Percentiles rank a stretch among this genome's conserved stretches.
These are phyloP conservation scores for Priceomyces fermenticarens DNA, from an alignment of 805 yeast genomes.

Conservation along the genomic window DNA sequence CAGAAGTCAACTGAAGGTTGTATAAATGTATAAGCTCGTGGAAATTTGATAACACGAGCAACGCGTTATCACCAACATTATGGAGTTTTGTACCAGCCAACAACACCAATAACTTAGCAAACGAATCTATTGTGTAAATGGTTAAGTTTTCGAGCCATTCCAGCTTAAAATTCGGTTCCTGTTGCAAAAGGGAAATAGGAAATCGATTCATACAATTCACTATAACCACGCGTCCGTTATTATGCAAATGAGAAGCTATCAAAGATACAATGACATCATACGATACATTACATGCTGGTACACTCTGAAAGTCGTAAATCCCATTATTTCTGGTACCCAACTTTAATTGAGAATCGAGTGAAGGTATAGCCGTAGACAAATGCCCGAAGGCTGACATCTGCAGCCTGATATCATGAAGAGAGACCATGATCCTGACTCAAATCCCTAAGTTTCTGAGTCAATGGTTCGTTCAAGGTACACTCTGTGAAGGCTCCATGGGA, in stretches of 20 bases:
- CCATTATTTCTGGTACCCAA: slow-evolving; percentile 14
- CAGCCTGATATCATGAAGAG: slow-evolving; percentile 26
- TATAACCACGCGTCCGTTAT: slow-evolving; percentile 20
- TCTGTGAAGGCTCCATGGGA: no score
- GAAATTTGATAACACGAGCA: slow-evolving; percentile 27
- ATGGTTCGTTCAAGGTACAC: no score
- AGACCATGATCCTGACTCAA: slow-evolving; percentile 20
- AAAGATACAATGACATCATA: slow-evolving; percentile 20
- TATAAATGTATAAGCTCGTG: slow-evolving; percentile 37
- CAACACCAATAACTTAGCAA: slow-evolving; percentile 22
- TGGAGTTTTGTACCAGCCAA: slow-evolving; percentile 13
- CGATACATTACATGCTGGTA: slow-evolving; percentile 27
- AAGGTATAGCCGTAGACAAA: slow-evolving; percentile 24
- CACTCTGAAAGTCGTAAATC: slow-evolving; percentile 34
- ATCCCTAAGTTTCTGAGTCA: no score
- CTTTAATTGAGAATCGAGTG: slow-evolving; percentile 24
- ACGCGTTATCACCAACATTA: slow-evolving; percentile 7
- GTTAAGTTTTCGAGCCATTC: slow-evolving; percentile 16
- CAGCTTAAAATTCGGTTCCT: slow-evolving; percentile 16
- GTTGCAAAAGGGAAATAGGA: slow-evolving; percentile 21
- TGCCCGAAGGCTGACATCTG: slow-evolving; percentile 23
- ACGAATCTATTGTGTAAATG: slow-evolving; percentile 22
- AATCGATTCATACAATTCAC: slow-evolving; percentile 30
- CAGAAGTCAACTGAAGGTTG: slow-evolving; percentile 27
- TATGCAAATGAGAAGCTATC: slow-evolving; percentile 25